Conservation (phyloP, 2,329 filamentous ascomycete species). For the Colletotrichum eleusines region DNA sequence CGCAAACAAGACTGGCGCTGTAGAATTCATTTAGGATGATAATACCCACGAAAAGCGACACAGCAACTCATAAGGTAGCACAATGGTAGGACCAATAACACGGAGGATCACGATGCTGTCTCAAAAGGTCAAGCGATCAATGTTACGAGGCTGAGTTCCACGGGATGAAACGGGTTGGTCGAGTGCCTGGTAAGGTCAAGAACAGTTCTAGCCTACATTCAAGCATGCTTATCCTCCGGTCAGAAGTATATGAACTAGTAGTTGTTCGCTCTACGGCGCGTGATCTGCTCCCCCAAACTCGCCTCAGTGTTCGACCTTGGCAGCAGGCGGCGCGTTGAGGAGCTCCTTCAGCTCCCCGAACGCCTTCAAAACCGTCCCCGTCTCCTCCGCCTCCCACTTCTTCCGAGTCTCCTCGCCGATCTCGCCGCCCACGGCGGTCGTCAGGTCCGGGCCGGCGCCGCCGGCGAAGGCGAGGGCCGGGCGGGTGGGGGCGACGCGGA, state of each 20-base stretch:
- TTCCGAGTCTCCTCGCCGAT: conserved; percentile 44
- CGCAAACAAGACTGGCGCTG: not conserved
- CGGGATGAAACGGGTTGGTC: not conserved
- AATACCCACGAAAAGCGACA: conserved; percentile 16
- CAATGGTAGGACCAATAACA: not conserved
- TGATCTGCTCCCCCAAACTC: not conserved
- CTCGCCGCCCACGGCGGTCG: conserved; percentile 43
- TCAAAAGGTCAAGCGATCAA: conserved; percentile 32
- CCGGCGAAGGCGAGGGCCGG: conserved; percentile 48
- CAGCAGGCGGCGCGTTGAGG: conserved; percentile 31
- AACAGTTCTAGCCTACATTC: not conserved
- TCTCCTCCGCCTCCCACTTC: conserved; percentile 44
- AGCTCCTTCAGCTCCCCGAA: conserved; percentile 47
- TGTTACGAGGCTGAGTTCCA: conserved; percentile 18
- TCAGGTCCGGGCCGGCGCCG: conserved; percentile 42
- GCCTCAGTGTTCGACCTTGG: not conserved
- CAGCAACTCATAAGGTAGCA: conserved; percentile 26
- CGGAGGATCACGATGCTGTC: conserved; percentile 1
- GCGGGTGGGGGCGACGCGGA: conserved; percentile 49
- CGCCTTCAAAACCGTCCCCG: conserved; percentile 43
- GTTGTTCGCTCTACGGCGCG: not conserved
- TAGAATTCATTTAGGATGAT: not conserved
- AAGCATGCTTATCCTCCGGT: conserved; percentile 1
- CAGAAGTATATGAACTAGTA: not conserved
- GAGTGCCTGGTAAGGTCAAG: not conserved